Evolutionary conservation across 2,329 filamentous ascomycete genomes (phyloP), one percentile per base, ranked within the genome.

Genomic region (Aspergillus sp.): DNA sequence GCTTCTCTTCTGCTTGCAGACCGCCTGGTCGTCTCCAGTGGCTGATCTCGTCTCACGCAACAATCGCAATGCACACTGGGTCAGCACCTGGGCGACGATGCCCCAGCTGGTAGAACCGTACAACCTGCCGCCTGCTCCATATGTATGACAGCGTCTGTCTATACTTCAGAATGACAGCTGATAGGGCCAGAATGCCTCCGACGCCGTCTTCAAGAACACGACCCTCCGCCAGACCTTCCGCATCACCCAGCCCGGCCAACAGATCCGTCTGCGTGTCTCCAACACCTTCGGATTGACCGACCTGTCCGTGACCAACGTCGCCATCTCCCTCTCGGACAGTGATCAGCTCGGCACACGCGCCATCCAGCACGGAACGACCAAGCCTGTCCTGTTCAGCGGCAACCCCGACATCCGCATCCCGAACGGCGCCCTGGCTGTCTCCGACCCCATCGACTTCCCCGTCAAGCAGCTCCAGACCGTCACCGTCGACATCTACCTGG

Each of bases 211-310:
- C 64, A 70, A 73, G 43, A 81, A 87, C 60, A 79, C 83, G 1
- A 88, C 86, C 0, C 77, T 88, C 56, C 83, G 86, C 2, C 86
- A 88, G 67, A 88, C 85, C 0, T 65, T 88, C 13, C 81, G 84
- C 57, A 72, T 85, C 58, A 82, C 83, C 6, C 75, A 85, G 4
- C 78, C 76, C 1, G 78, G 81, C 3, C 70, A 78, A 2, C 76
- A 81, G 19, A 77, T 88, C 55, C 82, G 86, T 9, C 69, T 88
- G 32, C 81, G 82, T 43, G 75, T 88, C 47, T 86, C 84, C 41
- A 88, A 89, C 63, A 81, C 79, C 0, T 88, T 88, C 58, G 85
- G 86, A 2, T 66, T 76, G 1, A 82, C 78, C 32, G 78, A 83
- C 56, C 73, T 88, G 2, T 77, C 81, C 42, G 81, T 88, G 58